Evolutionary conservation across 2,329 filamentous ascomycete genomes (phyloP).

Genomic region (Botrytis fragariae): DNA sequence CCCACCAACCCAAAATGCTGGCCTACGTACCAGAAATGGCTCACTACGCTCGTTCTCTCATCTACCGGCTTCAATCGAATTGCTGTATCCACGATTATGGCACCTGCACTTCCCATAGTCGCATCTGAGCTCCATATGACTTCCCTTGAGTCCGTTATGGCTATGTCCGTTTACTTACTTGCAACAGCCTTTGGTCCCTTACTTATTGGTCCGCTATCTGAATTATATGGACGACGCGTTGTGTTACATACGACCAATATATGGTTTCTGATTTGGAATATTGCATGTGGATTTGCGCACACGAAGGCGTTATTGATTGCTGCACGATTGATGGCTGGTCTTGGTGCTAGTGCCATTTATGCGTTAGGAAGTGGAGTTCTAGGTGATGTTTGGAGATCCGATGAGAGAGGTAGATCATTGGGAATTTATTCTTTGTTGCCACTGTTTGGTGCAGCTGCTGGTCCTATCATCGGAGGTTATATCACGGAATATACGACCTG

Average conservation of each 20-base stretch:
- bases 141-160: not conserved
- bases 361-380: constrained; percentile 46
- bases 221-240: constrained; percentile 47
- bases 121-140: not conserved
- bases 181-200: constrained; percentile 43
- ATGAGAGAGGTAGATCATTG: constrained; percentile 47
- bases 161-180: constrained; percentile 29
- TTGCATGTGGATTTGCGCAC: constrained; percentile 48
- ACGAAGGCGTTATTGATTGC: constrained; percentile 46
- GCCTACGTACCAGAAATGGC: not conserved
- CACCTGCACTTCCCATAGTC: not conserved
- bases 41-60: not conserved
- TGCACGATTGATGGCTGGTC: constrained; percentile 47
- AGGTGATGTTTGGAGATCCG: constrained; percentile 47
- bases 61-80: not conserved
- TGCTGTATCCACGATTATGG: not conserved
- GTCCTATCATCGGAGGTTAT: constrained; percentile 51
- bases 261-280: constrained; percentile 54
- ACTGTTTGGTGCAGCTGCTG: constrained; percentile 38
- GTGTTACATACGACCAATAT: constrained; percentile 47
- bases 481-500: constrained; percentile 47
- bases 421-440: constrained; percentile 38
- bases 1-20: constrained; percentile 37
- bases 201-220: constrained; percentile 60
- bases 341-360: constrained; percentile 49